phyloP scores from a whole-genome alignment of 2,329 filamentous ascomycete genomes.

The Nannizziopsis barbatae region DNA sequence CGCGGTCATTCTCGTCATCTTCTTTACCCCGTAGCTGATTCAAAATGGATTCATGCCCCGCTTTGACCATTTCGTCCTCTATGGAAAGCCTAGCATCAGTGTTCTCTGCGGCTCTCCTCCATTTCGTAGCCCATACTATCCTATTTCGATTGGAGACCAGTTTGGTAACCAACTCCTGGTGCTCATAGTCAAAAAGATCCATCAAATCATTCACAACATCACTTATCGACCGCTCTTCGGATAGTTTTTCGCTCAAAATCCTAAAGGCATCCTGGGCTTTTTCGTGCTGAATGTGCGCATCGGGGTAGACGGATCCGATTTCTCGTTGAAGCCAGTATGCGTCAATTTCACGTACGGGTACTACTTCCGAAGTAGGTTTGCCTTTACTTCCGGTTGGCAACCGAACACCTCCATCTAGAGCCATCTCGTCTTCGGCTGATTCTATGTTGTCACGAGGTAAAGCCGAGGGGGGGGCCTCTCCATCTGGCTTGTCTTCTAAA shows the following conservation, averaged over 20 bases:
- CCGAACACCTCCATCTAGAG: slow-evolving; percentile 58
- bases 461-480: slow-evolving; percentile 41
- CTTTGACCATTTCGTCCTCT: slow-evolving; percentile 82
- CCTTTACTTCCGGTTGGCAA: slow-evolving; percentile 35
- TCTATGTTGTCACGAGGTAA: slow-evolving; percentile 39
- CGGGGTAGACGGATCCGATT: slow-evolving; percentile 75
- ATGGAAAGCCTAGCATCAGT: slow-evolving; percentile 60
- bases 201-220: slow-evolving; percentile 98
- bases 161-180: slow-evolving; percentile 83
- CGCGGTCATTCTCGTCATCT: slow-evolving; percentile 46
- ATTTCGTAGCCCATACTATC: slow-evolving; percentile 86
- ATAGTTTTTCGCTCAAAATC: slow-evolving; percentile 61
- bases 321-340: slow-evolving; percentile 95
- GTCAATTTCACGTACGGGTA: slow-evolving; percentile 83
- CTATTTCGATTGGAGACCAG: slow-evolving; percentile 87
- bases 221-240: slow-evolving; percentile 56
- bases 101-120: slow-evolving; percentile 70
- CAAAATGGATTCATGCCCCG: slow-evolving; percentile 74
- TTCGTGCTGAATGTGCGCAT: slow-evolving; percentile 85
- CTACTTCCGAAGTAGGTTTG: slow-evolving; percentile 43
- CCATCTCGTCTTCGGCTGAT: slow-evolving; percentile 54
- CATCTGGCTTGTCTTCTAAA: slow-evolving; percentile 47
- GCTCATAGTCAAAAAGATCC: slow-evolving; percentile 95
- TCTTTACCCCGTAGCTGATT: slow-evolving; percentile 72
- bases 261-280: slow-evolving; percentile 78